Evolutionary conservation across 495 filamentous ascomycete species (phyloP).

Genomic region (Penicillium odoratum): DNA sequence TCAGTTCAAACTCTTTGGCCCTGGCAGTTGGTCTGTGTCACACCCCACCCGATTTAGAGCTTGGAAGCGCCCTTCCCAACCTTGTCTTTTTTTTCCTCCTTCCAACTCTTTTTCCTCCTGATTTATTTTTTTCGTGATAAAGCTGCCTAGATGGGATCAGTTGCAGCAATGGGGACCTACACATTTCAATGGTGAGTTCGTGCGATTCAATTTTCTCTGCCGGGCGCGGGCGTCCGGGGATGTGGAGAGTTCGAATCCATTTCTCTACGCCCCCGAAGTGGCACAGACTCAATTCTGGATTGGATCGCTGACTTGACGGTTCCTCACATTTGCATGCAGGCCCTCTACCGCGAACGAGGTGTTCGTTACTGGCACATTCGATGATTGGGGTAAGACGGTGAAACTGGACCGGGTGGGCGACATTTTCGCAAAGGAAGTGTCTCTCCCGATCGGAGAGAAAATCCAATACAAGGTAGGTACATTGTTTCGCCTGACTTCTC

Average conservation of each 20-base stretch:
- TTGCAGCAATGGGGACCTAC: constrained; percentile 38
- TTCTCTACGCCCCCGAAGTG: constrained; percentile 10
- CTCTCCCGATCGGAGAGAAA: constrained; percentile 64
- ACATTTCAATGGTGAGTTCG: constrained; percentile 46
- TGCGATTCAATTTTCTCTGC: neutral
- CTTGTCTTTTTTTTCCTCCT: neutral
- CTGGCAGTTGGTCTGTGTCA: constrained; percentile 13
- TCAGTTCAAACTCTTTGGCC: neutral
- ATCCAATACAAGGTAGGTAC: constrained; percentile 75
- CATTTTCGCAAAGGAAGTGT: constrained; percentile 74
- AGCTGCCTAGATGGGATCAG: neutral
- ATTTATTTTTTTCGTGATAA: constrained; percentile 4
- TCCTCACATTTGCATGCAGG: constrained; percentile 50
- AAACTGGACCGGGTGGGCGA: constrained; percentile 72
- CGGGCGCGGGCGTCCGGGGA: neutral
- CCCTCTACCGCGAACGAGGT: constrained; percentile 77
- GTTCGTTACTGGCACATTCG: constrained; percentile 93
- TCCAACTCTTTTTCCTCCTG: neutral
- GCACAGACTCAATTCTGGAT: constrained; percentile 16
- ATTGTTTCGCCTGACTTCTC: constrained; percentile 4
- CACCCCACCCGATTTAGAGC: constrained; percentile 13
- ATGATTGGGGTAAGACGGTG: constrained; percentile 85
- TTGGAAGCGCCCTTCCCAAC: constrained; percentile 9
- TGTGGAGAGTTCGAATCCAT: constrained; percentile 8
- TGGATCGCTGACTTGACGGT: constrained; percentile 34